Conservation (phyloP, 495 filamentous ascomycete genomes). For the Penicillium crystallinum region DNA sequence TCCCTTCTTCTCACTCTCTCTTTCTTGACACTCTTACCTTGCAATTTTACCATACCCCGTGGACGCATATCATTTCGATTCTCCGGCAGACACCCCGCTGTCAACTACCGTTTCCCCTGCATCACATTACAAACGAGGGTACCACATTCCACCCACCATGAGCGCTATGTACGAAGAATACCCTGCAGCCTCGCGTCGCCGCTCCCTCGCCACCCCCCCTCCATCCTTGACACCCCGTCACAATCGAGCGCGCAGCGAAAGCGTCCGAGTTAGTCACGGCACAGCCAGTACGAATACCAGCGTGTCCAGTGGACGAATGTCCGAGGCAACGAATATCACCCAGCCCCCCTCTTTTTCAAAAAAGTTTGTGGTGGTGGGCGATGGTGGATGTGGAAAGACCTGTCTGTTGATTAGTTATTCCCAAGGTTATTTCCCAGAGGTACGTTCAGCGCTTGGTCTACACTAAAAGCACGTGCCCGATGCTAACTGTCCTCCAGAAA, state of each 20-base stretch:
- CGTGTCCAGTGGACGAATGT: conserved; percentile 60
- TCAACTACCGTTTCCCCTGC: background rate
- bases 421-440: conserved; percentile 97
- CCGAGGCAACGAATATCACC: conserved; percentile 77
- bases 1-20: conserved; percentile 8
- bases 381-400: conserved; percentile 98
- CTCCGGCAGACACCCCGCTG: conserved; percentile 5
- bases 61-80: background rate
- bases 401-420: conserved; percentile 97
- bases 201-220: conserved; percentile 44
- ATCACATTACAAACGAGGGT: conserved; percentile 10
- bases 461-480: background rate
- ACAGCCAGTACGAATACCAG: conserved; percentile 76
- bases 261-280: conserved; percentile 66
- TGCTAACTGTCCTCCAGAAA: conserved; percentile 59
- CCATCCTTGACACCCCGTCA: conserved; percentile 44
- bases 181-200: conserved; percentile 46
- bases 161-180: conserved; percentile 48
- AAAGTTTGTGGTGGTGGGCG: conserved; percentile 97
- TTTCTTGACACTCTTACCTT: background rate
- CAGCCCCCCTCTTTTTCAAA: conserved; percentile 90
- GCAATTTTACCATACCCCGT: conserved; percentile 5
- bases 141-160: conserved; percentile 24
- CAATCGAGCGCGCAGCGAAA: conserved; percentile 52
- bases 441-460: conserved; percentile 30